Evolutionary conservation across 2,329 filamentous ascomycete genomes (phyloP), one percentile per base, ranked within the genome.

Genomic region (Aspergillus texensis): DNA sequence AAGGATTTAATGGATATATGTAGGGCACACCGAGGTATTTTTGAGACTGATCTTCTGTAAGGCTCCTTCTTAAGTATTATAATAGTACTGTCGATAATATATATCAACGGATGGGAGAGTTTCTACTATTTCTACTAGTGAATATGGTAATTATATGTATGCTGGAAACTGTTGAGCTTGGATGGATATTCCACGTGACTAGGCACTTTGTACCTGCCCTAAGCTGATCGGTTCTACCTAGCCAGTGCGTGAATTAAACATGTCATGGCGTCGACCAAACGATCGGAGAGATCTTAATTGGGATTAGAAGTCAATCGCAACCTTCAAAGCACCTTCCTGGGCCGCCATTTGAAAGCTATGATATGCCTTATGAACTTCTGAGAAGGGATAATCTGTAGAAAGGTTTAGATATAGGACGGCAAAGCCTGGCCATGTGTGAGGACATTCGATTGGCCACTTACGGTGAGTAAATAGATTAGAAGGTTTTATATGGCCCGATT

Each of bases 401-500:
- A 36, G 1, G 6, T 14, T 54, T 54, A 54, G 52, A 24, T 14
- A 4, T 36, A 14, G 4, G 4, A 1, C 5, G 11, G 4, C 6
- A 4, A 19, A 28, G 1, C 16, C 12, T 26, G 46, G 11, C 2
- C 0, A 19, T 26, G 3, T 8, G 16, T 9, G 16, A 28, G 24
- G 8, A 30, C 2, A 11, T 8, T 10, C 16, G 6, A 41, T n/a
- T 10, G 26, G 12, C 2, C 10, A 28, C 14, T 30, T 69, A 81
- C 78, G 71, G 65, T 85, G 82, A 1, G 82, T 84, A 46, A 84
- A 80, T 19, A 85, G 71, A 61, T 78, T 72, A 0, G 73, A 71
- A 6, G 81, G 79, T 32, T 82, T 72, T 12, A 85, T 64, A 54
- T 77, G 80, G 11, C 78, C 77, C 0, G 82, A 72, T 30, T 76